Conservation (phyloP, 177 flowering plant genomes). For the Vitis hybrid region DNA sequence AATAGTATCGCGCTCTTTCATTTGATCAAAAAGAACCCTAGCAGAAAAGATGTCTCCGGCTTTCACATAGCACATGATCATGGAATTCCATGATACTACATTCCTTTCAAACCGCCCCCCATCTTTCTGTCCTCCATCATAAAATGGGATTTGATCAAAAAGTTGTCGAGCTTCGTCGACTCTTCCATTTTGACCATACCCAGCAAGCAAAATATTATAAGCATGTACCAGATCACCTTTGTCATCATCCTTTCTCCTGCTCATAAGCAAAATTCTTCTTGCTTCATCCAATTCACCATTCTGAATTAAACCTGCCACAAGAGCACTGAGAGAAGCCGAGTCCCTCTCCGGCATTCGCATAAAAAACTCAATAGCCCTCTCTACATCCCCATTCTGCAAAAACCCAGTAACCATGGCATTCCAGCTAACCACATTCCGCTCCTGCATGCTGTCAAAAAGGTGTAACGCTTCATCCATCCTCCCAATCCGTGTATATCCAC, state of each 20-base stretch:
- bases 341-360: conserved; percentile 45
- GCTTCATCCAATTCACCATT: conserved; percentile 54
- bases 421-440: conserved; percentile 50
- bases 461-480: conserved; percentile 38
- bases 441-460: conserved; percentile 44
- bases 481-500: conserved; percentile 53
- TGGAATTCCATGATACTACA: conserved; percentile 59
- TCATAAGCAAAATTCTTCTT: conserved; percentile 25
- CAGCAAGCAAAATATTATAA: conserved; percentile 61
- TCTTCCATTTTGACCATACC: conserved; percentile 50
- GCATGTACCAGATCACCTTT: conserved; percentile 37
- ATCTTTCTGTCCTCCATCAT: conserved; percentile 3
- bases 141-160: conserved; percentile 42
- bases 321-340: conserved; percentile 43
- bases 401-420: conserved; percentile 60
- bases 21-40: conserved; percentile 44
- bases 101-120: conserved; percentile 33
- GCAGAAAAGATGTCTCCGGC: conserved; percentile 48
- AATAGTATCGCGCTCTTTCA: conserved; percentile 46
- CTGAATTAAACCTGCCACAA: conserved; percentile 52
- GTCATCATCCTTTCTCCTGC: conserved; percentile 7
- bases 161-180: conserved; percentile 40
- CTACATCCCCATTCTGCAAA: conserved; percentile 45
- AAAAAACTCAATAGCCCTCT: conserved; percentile 41
- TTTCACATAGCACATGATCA: conserved; percentile 61